These are phyloP conservation scores for Hyphopichia fennica DNA, from an alignment of 1,139 yeast genomes.

Conservation along the genomic window DNA sequence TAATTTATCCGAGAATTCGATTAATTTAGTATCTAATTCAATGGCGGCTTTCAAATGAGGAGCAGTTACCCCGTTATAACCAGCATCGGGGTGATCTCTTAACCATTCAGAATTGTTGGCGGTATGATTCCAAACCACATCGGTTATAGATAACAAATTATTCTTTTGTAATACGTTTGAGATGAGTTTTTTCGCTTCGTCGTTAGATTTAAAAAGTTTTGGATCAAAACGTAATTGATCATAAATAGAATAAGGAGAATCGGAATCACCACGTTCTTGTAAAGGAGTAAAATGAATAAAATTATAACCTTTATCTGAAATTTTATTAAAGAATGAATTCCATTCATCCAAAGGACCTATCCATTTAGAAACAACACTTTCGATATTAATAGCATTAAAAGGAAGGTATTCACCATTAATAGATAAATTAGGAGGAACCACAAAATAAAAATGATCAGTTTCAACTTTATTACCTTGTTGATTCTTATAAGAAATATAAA, in stretches of 20 bases:
- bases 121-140: slow-evolving; percentile 92
- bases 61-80: slow-evolving; percentile 82
- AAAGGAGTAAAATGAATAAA: slow-evolving; percentile 96
- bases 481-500: slow-evolving; percentile 52
- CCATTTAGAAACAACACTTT: slow-evolving; percentile 90
- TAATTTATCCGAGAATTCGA: slow-evolving; percentile 62
- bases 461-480: slow-evolving; percentile 27
- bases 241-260: slow-evolving; percentile 88
- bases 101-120: slow-evolving; percentile 90
- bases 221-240: slow-evolving; percentile 85
- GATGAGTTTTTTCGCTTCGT: slow-evolving; percentile 28
- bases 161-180: slow-evolving; percentile 51
- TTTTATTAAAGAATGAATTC: slow-evolving; percentile 61
- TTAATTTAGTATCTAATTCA: slow-evolving; percentile 70
- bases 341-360: slow-evolving; percentile 68
- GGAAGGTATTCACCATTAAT: slow-evolving; percentile 60
- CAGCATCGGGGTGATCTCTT: slow-evolving; percentile 82
- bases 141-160: slow-evolving; percentile 76
- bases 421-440: slow-evolving; percentile 74
- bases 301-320: slow-evolving; percentile 79
- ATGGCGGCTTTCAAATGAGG: slow-evolving; percentile 86
- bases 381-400: slow-evolving; percentile 78
- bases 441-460: slow-evolving; percentile 68
- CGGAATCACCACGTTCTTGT: slow-evolving; percentile 82
- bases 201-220: slow-evolving; percentile 49